A percentile compares a stretch with the other conserved stretches of the same genome.
These are phyloP conservation scores for Aspergillus tanneri DNA, from an alignment of 2,329 filamentous ascomycete species.

Conservation along the genomic window DNA sequence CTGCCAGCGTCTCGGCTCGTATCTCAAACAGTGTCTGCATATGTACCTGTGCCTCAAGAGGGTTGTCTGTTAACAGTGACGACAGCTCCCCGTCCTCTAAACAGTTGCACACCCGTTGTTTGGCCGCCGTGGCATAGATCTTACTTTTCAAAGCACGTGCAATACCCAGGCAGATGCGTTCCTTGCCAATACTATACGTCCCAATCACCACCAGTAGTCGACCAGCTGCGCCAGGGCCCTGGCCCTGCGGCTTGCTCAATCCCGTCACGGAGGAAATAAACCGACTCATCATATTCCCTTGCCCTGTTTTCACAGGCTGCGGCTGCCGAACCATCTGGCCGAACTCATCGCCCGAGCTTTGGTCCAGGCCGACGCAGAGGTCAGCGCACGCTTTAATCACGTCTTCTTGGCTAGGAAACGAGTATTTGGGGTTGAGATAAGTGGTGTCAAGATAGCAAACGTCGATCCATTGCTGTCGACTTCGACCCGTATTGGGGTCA, in stretches of 20 bases:
- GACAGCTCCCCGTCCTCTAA: conserved; percentile 82
- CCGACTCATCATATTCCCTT: conserved; percentile 61
- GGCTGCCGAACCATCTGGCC: conserved; percentile 57
- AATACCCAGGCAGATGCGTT: conserved; percentile 90
- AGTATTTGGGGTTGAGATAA: conserved; percentile 92
- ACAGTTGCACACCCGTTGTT: conserved; percentile 79
- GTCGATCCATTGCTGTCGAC: conserved; percentile 81
- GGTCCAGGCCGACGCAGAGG: conserved; percentile 75
- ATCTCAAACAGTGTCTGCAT: conserved; percentile 98
- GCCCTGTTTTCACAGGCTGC: conserved; percentile 50
- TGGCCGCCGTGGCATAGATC: conserved; percentile 81
- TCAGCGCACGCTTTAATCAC: conserved; percentile 86
- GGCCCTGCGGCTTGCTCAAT: conserved; percentile 21
- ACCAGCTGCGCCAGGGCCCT: conserved; percentile 49
- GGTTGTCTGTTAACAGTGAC: conserved; percentile 73
- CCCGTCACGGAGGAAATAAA: conserved; percentile 55
- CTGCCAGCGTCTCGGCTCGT: conserved; percentile 80
- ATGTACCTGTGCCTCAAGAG: conserved; percentile 86
- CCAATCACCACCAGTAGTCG: conserved; percentile 88
- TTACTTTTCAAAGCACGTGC: conserved; percentile 81
- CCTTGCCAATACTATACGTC: conserved; percentile 97
- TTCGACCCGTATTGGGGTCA: conserved; percentile 69
- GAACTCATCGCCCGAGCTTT: conserved; percentile 64
- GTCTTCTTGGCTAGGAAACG: conserved; percentile 84
- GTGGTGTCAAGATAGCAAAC: conserved; percentile 97